Evolutionary conservation across 345 rosid genomes (phyloP).

Genomic region (Salix viminalis): DNA sequence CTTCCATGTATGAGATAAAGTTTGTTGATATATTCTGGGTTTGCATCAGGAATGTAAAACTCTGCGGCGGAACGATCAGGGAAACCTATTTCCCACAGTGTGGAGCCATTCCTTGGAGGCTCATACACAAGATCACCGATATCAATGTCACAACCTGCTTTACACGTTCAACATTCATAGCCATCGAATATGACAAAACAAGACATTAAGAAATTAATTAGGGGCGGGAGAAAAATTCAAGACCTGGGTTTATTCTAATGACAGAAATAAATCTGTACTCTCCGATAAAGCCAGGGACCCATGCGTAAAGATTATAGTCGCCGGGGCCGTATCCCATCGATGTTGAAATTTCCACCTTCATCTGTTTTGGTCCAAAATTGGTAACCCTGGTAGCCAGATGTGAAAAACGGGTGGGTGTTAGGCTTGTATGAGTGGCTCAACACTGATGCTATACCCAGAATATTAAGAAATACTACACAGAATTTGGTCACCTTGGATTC

Average conservation of each 20-base stretch:
- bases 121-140: constrained; percentile 61
- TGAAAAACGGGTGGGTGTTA: neutral
- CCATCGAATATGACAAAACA: neutral
- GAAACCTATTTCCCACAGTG: constrained; percentile 87
- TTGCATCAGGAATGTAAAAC: constrained; percentile 72
- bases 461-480: neutral
- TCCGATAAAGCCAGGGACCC: constrained; percentile 80
- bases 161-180: neutral
- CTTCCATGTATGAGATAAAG: constrained; percentile 60
- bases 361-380: constrained; percentile 80
- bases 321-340: constrained; percentile 45
- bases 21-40: constrained; percentile 58
- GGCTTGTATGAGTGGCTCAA: neutral
- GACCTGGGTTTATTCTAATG: constrained; percentile 53
- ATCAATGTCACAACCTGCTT: constrained; percentile 43
- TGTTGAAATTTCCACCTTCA: constrained; percentile 50
- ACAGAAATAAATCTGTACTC: constrained; percentile 47
- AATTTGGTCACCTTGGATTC: constrained; percentile 56
- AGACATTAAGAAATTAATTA: neutral
- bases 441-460: too few species aligned
- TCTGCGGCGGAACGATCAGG: constrained; percentile 82
- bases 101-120: constrained; percentile 82
- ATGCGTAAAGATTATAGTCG: constrained; percentile 66
- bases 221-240: neutral
- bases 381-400: constrained; percentile 41